A percentile compares a stretch with the other conserved stretches of the same genome.
Conservation (phyloP, 306 rosid genomes). For the Lathyrus sativus region DNA sequence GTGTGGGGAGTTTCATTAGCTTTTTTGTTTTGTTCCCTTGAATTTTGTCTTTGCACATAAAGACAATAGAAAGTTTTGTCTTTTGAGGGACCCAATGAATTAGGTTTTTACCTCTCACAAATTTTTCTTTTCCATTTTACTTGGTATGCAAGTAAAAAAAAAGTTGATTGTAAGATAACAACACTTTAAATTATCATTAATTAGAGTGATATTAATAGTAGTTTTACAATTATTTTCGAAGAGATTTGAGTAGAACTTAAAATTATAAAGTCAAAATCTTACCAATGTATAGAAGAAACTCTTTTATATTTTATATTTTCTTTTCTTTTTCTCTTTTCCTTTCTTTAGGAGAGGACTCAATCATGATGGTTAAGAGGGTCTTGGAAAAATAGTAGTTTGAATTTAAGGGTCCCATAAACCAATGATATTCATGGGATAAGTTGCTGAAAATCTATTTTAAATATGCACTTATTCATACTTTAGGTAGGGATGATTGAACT, state of each 20-base stretch:
- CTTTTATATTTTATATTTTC: not conserved
- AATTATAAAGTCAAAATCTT: not conserved
- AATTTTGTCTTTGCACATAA: constrained; percentile 34
- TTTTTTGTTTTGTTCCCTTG: constrained; percentile 31
- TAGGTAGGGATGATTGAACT: constrained; percentile 32
- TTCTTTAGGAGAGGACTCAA: constrained; percentile 12
- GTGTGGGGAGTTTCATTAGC: constrained; percentile 42
- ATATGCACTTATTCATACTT: constrained; percentile 33
- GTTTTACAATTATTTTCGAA: not conserved
- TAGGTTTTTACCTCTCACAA: constrained; percentile 40
- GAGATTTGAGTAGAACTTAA: not conserved
- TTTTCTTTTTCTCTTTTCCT: constrained; percentile 10
- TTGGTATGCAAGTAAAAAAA: constrained; percentile 28
- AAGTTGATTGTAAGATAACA: constrained; percentile 28
- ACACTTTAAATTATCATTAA: not conserved
- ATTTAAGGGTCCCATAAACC: constrained; percentile 44
- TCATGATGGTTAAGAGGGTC: too few relatives aligned
- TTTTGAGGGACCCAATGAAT: constrained; percentile 42
- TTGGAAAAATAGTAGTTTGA: not conserved
- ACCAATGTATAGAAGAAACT: too few relatives aligned
- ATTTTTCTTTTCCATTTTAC: constrained; percentile 40
- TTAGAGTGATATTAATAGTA: not conserved
- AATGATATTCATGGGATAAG: constrained; percentile 24
- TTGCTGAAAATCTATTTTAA: not conserved
- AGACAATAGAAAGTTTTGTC: constrained; percentile 33